Evolutionary conservation across 2,329 filamentous ascomycete species (phyloP).

Genomic region (Aspergillus quadrilineatus): DNA sequence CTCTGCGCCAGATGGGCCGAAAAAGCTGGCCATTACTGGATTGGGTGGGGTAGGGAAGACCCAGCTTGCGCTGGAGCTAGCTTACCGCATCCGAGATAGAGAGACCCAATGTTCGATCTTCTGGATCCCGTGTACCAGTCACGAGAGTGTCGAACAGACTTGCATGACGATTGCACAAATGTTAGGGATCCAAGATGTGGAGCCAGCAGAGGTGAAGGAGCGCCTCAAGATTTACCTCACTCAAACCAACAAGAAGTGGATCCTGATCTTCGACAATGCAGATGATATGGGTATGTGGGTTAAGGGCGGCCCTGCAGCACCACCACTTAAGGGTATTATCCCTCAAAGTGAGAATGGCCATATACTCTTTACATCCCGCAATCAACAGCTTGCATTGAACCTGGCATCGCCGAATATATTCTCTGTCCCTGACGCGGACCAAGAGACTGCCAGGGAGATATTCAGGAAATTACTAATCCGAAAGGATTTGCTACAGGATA

Average conservation of each 20-base stretch:
- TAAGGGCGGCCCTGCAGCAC: not conserved
- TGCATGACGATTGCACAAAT: conserved; percentile 11
- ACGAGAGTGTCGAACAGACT: conserved; percentile 14
- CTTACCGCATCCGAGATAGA: conserved; percentile 13
- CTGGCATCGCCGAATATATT: conserved; percentile 11
- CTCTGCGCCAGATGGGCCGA: not conserved
- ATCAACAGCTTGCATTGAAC: conserved; percentile 17
- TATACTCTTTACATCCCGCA: conserved; percentile 30
- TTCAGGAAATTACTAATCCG: not conserved
- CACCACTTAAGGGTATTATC: conserved; percentile 9
- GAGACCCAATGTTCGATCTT: conserved; percentile 22
- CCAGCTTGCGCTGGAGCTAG: not conserved
- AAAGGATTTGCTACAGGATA: conserved; percentile 14
- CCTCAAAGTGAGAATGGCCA: conserved; percentile 19
- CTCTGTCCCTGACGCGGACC: not conserved
- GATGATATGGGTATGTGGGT: conserved; percentile 20
- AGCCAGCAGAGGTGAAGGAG: conserved; percentile 5
- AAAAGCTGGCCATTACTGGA: not conserved
- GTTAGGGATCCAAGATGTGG: not conserved
- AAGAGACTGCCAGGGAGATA: not conserved
- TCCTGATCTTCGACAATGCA: conserved; percentile 26
- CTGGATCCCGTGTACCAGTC: conserved; percentile 28
- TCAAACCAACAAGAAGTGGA: conserved; percentile 16
- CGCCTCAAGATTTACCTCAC: conserved; percentile 12
- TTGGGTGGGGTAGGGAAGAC: not conserved